Conservation (phyloP, 208 protist genomes). For the Trypanosoma theileri region DNA sequence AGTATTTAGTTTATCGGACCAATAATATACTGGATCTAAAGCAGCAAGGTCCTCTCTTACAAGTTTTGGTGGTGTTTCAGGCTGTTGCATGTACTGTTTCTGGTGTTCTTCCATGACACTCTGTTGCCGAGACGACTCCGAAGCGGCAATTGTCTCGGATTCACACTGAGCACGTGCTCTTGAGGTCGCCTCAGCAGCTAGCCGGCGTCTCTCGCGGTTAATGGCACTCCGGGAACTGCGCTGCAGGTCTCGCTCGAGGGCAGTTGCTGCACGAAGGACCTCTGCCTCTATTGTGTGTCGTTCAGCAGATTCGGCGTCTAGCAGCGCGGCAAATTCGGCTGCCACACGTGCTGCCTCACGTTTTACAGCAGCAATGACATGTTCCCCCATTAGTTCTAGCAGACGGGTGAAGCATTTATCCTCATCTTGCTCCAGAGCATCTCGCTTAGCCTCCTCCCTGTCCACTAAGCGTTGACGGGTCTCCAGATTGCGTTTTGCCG, state of each 20-base stretch:
- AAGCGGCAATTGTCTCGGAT: too few relatives aligned
- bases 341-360: not conserved
- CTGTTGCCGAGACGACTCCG: too few relatives aligned
- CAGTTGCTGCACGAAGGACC: not conserved
- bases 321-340: not conserved
- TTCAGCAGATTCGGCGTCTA: not conserved
- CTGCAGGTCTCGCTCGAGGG: not conserved
- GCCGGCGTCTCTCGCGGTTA: not conserved
- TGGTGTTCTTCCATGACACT: too few relatives aligned
- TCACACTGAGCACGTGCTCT: too few relatives aligned
- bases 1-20: too few relatives aligned
- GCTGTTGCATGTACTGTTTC: too few relatives aligned
- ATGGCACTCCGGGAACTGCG: not conserved
- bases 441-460: constrained; percentile 1
- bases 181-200: not conserved
- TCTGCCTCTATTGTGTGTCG: constrained; percentile 9
- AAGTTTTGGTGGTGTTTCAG: too few relatives aligned
- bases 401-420: not conserved
- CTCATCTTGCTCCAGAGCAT: not conserved
- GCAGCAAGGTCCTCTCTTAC: too few relatives aligned
- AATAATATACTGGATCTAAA: too few relatives aligned
- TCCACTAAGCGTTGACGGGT: not conserved
- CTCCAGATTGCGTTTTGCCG: not conserved
- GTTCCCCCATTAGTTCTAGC: too few relatives aligned
- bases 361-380: not conserved